Conservation (phyloP, 2,329 filamentous ascomycete genomes). For the Nemania abortiva region DNA sequence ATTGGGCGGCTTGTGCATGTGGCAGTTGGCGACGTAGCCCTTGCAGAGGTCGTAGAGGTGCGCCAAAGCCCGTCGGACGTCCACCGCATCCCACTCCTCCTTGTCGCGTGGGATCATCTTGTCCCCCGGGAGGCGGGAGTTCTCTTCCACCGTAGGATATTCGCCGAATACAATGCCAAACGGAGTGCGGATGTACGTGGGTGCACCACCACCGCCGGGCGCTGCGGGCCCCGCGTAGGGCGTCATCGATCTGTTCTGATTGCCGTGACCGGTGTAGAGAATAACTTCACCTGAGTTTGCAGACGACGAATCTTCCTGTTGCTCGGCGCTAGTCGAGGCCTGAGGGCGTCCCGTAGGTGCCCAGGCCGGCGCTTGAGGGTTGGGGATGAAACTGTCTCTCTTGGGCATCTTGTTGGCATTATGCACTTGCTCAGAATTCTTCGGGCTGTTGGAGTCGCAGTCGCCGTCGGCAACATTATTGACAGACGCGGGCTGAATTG, state of each 20-base stretch:
- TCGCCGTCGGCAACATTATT: slow-evolving; percentile 24
- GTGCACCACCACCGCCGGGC: slow-evolving; percentile 19
- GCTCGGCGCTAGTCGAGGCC: background rate
- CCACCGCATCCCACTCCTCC: slow-evolving; percentile 43
- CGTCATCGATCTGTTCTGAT: slow-evolving; percentile 27
- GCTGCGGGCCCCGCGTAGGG: slow-evolving; percentile 24
- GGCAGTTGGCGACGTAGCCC: slow-evolving; percentile 48
- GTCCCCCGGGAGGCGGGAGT: slow-evolving; percentile 30
- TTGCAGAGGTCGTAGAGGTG: slow-evolving; percentile 48
- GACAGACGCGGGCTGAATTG: slow-evolving; percentile 20
- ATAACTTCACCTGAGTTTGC: slow-evolving; percentile 35
- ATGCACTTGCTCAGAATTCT: slow-evolving; percentile 7
- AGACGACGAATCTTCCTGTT: slow-evolving; percentile 23
- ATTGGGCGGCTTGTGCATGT: slow-evolving; percentile 38
- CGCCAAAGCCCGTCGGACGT: slow-evolving; percentile 44
- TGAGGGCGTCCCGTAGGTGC: slow-evolving; percentile 25
- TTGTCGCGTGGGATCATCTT: slow-evolving; percentile 44
- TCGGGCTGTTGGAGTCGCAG: slow-evolving; percentile 21
- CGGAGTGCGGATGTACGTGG: slow-evolving; percentile 32
- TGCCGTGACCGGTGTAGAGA: slow-evolving; percentile 35
- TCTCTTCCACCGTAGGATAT: slow-evolving; percentile 38
- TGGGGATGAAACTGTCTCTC: slow-evolving; percentile 37
- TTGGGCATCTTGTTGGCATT: slow-evolving; percentile 10
- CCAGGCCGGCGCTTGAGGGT: slow-evolving; percentile 45
- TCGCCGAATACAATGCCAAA: slow-evolving; percentile 34